Evolutionary conservation across 2,329 filamentous ascomycete genomes (phyloP), one percentile per base, ranked within the genome.

Genomic region (Talaromyces rugulosus): DNA sequence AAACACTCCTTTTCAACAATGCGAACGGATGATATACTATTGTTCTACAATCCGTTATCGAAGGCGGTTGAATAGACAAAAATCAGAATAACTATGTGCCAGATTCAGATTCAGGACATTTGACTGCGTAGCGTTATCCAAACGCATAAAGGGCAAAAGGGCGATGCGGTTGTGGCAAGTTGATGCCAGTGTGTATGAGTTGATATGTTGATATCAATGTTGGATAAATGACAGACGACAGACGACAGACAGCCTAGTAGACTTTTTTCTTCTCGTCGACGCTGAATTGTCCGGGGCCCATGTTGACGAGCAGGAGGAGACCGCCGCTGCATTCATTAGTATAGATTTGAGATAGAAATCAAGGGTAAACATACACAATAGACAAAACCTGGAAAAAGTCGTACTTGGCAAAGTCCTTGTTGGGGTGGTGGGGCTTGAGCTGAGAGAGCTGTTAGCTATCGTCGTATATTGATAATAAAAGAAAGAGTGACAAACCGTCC

Each of bases 221-320:
- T 33, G 31, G 11, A 16, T 8, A 36, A 36, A 36, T 12, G 12
- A 36, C 33, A 36, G 33, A 36, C 33, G 23, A 23, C 23, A 23
- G 23, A 23, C 23, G 23, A 23, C 23, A 18, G n/a, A 59, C 23
- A 4, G 12, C 18, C 61, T 85, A 99, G 82, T 99, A 99, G 69
- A 99, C 95, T 86, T 99, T 99, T 88, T 99, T 99, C 91, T 99
- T 99, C 87, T 99, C 95, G 80, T 99, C 95, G 78, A 98, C 94
- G 77, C 91, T 96, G 84, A 98, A 90, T 78, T 96, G 93, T 66
- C 95, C 95, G 9, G 95, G 95, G 65, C 95, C 95, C 86, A 95
- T 97, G 87, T 99, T 99, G 81, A 98, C 93, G 68, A 99, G 87
- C 68, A 99, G 88, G 62, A 99, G 85, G 62, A 99, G 90, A 77